phyloP scores from a whole-genome alignment of 345 rosid species.

The Psidium friedrichsthalianum region DNA sequence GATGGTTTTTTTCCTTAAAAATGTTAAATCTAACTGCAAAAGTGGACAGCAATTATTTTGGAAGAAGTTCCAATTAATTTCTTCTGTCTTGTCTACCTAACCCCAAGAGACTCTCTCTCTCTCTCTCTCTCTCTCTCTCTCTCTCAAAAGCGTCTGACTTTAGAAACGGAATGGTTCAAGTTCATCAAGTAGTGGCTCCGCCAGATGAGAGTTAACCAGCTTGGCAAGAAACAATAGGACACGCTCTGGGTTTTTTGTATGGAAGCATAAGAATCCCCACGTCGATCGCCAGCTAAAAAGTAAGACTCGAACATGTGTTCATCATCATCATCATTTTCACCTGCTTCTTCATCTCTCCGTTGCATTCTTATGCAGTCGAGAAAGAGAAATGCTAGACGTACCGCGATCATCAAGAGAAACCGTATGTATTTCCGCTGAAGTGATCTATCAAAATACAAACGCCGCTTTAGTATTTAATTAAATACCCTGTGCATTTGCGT shows the following conservation, averaged over 20 bases:
- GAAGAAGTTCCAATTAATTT: background rate
- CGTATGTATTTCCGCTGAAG: background rate
- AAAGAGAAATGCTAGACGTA: background rate
- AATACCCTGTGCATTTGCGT: background rate
- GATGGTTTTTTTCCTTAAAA: background rate
- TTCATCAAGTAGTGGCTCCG: background rate
- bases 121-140: background rate
- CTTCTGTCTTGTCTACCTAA: background rate
- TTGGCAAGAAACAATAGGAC: background rate
- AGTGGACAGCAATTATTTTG: background rate
- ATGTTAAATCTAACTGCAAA: background rate
- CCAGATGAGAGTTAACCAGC: background rate
- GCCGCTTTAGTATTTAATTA: background rate
- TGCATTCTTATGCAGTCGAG: background rate
- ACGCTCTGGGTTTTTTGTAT: background rate
- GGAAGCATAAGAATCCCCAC: background rate
- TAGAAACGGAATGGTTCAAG: background rate
- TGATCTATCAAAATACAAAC: background rate
- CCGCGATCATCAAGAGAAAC: background rate
- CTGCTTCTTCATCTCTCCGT: background rate
- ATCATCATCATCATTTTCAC: background rate
- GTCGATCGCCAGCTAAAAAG: background rate
- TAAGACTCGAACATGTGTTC: background rate
- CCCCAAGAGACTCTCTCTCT: background rate
- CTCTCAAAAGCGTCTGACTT: background rate